Evolutionary conservation across 2,329 filamentous ascomycete species (phyloP), one percentile per base, ranked within the genome.

Genomic region (Cercospora sojina): DNA sequence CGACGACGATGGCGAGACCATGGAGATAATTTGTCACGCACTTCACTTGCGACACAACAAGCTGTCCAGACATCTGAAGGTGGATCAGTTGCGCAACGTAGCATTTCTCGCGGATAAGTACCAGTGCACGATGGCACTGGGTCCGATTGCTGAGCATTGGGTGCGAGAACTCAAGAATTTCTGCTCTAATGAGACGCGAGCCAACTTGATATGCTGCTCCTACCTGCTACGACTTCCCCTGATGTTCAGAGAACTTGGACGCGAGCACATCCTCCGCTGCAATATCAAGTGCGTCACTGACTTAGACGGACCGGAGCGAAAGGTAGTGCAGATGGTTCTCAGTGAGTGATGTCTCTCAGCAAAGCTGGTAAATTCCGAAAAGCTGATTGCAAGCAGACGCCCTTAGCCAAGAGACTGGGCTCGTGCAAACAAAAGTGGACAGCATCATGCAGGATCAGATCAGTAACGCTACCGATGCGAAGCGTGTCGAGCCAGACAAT

Each of bases 11-110:
- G 35, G 56, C 5, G 31, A 41, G 5, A 49, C 35, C 10, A 66
- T 69, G 67, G 20, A 31, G 1, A 43, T 27, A 32, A 51, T 69
- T 7, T 69, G 65, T 27, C 1, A 59, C 27, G 10, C 66, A 2
- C 27, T 67, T 0, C 65, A 67, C 41, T 3, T 62, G 3, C 38
- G 51, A 5, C 51, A 41, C 13, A 47, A 5, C 18, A 43, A 27
- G 8, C 53, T 47, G 62, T 16, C 8, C 7, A 58, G 31, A 1
- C 23, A 8, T 7, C n/a, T n/a, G 2, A 3, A n/a, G 1, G 1
- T 35, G 3, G 5, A 59, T 0, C 18, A 32, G 5, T 23, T 64
- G 5, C 3, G 13, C 4, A 12, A 12, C 0, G 13, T 63, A 0
- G 23, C 53, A 5, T 27, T 51, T 0, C 5, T 59, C 6, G 25